Conservation (phyloP, 768 basidiomycete genomes). For the Auriscalpium vulgare region DNA sequence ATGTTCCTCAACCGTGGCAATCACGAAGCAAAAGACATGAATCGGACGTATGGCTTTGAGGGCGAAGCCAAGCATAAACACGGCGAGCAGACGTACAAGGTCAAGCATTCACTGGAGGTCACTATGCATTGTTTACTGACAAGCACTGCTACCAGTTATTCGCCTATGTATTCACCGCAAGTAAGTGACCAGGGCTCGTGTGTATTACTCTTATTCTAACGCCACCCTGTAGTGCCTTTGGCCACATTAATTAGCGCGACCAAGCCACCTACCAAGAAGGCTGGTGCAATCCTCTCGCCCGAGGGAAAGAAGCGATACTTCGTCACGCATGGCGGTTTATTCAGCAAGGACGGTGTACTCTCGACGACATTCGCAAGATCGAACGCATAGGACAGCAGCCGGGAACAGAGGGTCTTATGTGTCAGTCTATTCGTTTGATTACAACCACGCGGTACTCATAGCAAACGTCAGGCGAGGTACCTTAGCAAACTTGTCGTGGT, state of each 20-base stretch:
- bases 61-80: constrained; percentile 97
- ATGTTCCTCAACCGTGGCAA: constrained; percentile 96
- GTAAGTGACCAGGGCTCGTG: constrained; percentile 36
- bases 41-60: constrained; percentile 87
- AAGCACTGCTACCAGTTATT: constrained; percentile 51
- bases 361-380: constrained; percentile 88
- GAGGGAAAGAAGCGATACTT: constrained; percentile 85
- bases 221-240: constrained; percentile 60
- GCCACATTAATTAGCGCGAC: constrained; percentile 79
- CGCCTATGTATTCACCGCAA: constrained; percentile 84
- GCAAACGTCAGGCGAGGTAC: constrained; percentile 51
- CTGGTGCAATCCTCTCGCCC: constrained; percentile 66
- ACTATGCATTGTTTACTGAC: not conserved
- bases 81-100: constrained; percentile 92
- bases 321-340: constrained; percentile 93
- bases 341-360: constrained; percentile 89
- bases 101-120: constrained; percentile 17
- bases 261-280: constrained; percentile 35
- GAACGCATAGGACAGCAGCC: constrained; percentile 85
- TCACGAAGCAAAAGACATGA: constrained; percentile 98
- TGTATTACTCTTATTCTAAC: not conserved
- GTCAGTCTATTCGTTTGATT: constrained; percentile 41
- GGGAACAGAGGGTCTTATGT: constrained; percentile 93
- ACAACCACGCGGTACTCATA: constrained; percentile 8
- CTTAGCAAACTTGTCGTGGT: not conserved